Evolutionary conservation across 345 rosid species (phyloP), one percentile per base, ranked within the genome.

Genomic region (Gossypium mustelinum): DNA sequence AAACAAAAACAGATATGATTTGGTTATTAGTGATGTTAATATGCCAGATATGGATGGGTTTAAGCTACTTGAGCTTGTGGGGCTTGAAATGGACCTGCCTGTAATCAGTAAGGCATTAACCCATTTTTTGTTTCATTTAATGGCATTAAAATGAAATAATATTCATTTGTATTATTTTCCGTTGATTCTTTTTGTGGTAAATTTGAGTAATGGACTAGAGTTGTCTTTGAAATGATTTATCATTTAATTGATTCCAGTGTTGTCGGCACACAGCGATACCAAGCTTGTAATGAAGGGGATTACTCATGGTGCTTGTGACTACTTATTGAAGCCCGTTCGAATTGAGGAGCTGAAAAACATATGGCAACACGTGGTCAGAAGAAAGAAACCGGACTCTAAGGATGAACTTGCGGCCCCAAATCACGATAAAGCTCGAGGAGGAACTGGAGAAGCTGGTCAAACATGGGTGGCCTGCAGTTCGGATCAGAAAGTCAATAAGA

Each of bases 21-120:
- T 90, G 76, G 93, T 90, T 76, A 87, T 90, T 62, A 90, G 96
- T 73, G 96, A 89, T 83, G 96, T 90, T 62, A 83, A 86, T 72
- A 89, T 90, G 96, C 93, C 96, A 8, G 93, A 88, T 83, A 90
- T 90, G 81, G 92, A 89, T 76, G 96, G 96, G 50, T 87, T 90
- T 74, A 87, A 89, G 87, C 96, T 90, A 43, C 96, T 90, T 61
- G 91, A 90, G 77, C 91, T 86, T 62, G 89, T 89, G 75, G 96
- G 93, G 76, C 91, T 90, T 78, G 93, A 90, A 82, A 89, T 90
- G 92, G 93, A 90, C 85, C 86, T 90, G 73, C 96, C 96, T 29
- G 96, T 90, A 77, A 89, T 90, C 76, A 89, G 93, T 90, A 87
- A 83, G 90, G 90, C 78, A 52, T 68, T 60, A 5, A 9, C 18